Evolutionary conservation across 2,329 filamentous ascomycete species (phyloP).

Genomic region (Diaporthe vaccinii): DNA sequence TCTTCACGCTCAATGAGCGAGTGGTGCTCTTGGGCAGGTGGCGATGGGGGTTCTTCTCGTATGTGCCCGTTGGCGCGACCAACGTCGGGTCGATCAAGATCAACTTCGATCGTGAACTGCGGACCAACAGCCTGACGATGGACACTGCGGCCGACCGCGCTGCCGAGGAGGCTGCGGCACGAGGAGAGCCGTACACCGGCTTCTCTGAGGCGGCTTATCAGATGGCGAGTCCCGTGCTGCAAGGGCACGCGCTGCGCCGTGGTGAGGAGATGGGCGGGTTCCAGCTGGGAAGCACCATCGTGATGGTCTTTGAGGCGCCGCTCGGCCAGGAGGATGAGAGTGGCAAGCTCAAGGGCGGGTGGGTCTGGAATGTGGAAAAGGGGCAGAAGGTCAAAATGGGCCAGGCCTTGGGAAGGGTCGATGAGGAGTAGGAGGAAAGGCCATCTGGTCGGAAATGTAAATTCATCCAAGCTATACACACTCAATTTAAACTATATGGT

Average conservation of each 20-base stretch:
- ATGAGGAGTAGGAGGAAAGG: conserved; percentile 45
- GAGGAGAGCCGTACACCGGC: conserved; percentile 88
- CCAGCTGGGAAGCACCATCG: conserved; percentile 93
- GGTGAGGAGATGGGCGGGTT: conserved; percentile 99
- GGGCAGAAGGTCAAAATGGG: conserved; percentile 92
- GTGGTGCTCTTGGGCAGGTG: conserved; percentile 94
- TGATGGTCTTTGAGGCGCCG: conserved; percentile 96
- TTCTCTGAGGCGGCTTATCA: conserved; percentile 94
- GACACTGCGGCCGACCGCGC: conserved; percentile 92
- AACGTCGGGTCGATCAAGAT: conserved; percentile 97
- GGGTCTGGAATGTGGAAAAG: conserved; percentile 88
- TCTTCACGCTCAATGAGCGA: conserved; percentile 97
- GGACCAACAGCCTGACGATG: conserved; percentile 91
- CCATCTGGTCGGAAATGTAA: not conserved
- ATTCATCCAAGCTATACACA: not conserved
- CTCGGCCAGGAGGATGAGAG: conserved; percentile 70
- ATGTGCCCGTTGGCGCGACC: conserved; percentile 94
- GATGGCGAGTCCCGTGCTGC: conserved; percentile 80
- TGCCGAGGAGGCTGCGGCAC: conserved; percentile 80
- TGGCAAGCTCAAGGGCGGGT: conserved; percentile 72
- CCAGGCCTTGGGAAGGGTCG: conserved; percentile 83
- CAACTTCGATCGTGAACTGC: conserved; percentile 95
- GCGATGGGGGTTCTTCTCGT: conserved; percentile 98
- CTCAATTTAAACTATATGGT: not conserved
- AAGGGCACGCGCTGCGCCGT: conserved; percentile 84